These are phyloP conservation scores for Tieghemostelium lacteum DNA, from an alignment of 78 protist genomes.

Conservation along the genomic window DNA sequence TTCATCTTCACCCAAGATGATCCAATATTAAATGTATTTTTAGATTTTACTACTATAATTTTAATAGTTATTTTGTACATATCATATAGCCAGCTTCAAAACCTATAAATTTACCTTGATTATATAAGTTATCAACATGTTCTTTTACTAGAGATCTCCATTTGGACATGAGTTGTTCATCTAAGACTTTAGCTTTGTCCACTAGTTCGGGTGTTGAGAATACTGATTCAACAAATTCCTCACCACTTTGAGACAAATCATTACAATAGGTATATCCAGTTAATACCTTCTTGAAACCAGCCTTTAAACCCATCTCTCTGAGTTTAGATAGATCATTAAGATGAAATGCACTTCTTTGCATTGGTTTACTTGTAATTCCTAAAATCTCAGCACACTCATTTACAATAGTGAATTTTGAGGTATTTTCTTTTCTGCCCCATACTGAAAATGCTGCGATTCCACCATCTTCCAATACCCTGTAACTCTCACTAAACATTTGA, in stretches of 20 bases:
- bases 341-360: constrained; percentile 31
- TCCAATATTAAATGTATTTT: too few species aligned
- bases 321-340: constrained; percentile 8
- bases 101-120: constrained; percentile 31
- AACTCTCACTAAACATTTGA: constrained; percentile 22
- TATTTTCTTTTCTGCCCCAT: constrained; percentile 66
- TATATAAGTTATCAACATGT: constrained; percentile 34
- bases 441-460: constrained; percentile 66
- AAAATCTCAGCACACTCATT: background rate
- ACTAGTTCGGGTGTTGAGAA: constrained; percentile 25
- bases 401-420: constrained; percentile 38
- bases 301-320: constrained; percentile 48
- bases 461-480: constrained; percentile 60
- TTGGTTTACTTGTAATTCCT: background rate
- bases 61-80: constrained; percentile 39
- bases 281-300: constrained; percentile 32
- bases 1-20: too few species aligned
- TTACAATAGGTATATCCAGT: constrained; percentile 34
- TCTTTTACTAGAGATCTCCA: background rate
- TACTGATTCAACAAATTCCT: constrained; percentile 13
- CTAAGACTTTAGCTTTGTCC: background rate
- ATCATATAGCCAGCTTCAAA: constrained; percentile 30
- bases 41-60: too few species aligned
- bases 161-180: background rate
- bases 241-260: constrained; percentile 1